Evolutionary conservation across 257 asterid genomes (phyloP).

Genomic region (Haberlea rhodopensis): DNA sequence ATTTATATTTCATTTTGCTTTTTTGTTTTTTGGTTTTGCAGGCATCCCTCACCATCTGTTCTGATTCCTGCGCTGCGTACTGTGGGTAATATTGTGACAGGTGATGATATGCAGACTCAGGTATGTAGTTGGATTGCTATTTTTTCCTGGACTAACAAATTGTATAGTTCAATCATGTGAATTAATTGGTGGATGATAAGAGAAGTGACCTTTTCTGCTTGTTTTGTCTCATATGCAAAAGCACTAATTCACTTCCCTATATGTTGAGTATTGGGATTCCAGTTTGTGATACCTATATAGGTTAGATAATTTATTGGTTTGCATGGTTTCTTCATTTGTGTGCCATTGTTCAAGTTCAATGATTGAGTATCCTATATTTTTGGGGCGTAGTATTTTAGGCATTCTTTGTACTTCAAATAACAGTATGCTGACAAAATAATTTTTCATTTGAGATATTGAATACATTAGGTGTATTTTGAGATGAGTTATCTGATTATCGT

Average conservation of each 20-base stretch:
- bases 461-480: not conserved
- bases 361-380: not conserved
- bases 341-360: not conserved
- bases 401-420: not conserved
- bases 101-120: constrained; percentile 56
- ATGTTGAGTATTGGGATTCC: not conserved
- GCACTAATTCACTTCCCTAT: not conserved
- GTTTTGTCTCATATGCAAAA: not conserved
- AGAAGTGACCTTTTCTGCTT: not conserved
- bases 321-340: not conserved
- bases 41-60: constrained; percentile 54
- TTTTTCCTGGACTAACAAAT: not conserved
- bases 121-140: constrained; percentile 26
- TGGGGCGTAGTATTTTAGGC: not conserved
- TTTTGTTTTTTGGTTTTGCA: constrained; percentile 16
- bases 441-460: not conserved
- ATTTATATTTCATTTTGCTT: not conserved
- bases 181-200: constrained; percentile 4
- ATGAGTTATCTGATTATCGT: not conserved
- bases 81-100: constrained; percentile 54
- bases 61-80: constrained; percentile 54
- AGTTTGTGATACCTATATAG: not conserved
- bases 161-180: not conserved
- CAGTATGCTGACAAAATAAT: too few species aligned
- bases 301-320: not conserved